Percentiles rank a stretch among this genome's conserved stretches.
phyloP scores from a whole-genome alignment of 2,329 filamentous ascomycete genomes.

The Mycosphaerella arachidis region DNA sequence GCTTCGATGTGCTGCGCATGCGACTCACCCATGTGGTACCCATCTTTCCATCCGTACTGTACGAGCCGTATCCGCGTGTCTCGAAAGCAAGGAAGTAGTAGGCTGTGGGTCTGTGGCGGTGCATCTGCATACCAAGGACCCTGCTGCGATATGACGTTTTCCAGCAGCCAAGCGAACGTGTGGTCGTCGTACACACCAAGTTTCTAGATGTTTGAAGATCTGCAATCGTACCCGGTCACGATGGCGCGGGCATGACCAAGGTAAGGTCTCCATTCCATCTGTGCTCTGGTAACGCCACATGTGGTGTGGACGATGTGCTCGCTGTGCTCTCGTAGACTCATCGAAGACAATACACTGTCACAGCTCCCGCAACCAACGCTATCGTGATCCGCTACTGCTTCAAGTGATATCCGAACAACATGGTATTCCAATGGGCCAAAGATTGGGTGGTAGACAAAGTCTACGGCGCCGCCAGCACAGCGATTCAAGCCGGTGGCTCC shows the following conservation, averaged over 20 bases:
- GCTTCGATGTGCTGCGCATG: too few relatives aligned
- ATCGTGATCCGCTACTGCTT: background rate
- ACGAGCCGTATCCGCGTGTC: background rate
- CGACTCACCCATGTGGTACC: background rate
- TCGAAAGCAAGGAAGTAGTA: background rate
- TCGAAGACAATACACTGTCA: background rate
- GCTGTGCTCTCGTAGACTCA: background rate
- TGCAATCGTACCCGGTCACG: background rate
- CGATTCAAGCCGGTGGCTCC: slow-evolving; percentile 35
- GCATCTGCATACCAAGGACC: background rate
- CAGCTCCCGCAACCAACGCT: background rate
- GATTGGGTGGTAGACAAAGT: slow-evolving; percentile 32
- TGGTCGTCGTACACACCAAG: background rate
- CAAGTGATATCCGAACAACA: background rate
- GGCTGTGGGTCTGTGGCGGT: background rate
- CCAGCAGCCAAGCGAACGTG: background rate
- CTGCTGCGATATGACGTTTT: background rate
- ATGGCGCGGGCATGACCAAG: background rate
- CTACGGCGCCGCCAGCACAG: slow-evolving; percentile 30
- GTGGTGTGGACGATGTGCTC: background rate
- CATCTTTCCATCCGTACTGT: background rate
- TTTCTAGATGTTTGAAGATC: background rate
- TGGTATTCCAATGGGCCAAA: slow-evolving; percentile 26
- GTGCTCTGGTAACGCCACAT: background rate
- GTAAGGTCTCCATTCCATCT: background rate